A percentile compares a stretch with the other conserved stretches of the same genome.
phyloP scores from a whole-genome alignment of 805 yeast species.

The Candida ortonii region DNA sequence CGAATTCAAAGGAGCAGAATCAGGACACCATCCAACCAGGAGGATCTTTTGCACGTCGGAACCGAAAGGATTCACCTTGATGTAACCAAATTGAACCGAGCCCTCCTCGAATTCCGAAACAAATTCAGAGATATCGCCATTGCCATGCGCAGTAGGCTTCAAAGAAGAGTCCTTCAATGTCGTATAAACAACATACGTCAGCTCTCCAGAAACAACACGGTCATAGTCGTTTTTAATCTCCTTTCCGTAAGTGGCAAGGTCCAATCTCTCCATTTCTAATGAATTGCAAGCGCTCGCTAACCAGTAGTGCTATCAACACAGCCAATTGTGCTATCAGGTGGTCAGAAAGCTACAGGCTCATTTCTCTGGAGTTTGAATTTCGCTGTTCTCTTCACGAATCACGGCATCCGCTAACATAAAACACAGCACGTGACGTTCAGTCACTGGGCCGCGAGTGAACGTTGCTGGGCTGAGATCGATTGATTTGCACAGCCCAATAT shows the following conservation, averaged over 20 bases:
- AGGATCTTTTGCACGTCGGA: slow-evolving; percentile 83
- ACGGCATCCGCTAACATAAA: no score
- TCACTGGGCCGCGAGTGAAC: no score
- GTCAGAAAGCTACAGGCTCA: no score
- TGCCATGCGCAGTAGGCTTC: slow-evolving; percentile 49
- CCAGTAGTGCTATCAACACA: slow-evolving; percentile 1
- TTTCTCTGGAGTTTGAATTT: no score
- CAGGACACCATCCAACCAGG: slow-evolving; percentile 96
- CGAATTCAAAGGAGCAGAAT: slow-evolving; percentile 79
- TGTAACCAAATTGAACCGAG: slow-evolving; percentile 84
- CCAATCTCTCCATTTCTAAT: slow-evolving; percentile 51
- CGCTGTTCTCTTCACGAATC: no score
- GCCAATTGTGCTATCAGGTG: background rate
- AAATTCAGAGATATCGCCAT: slow-evolving; percentile 72
- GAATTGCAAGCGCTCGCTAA: no score
- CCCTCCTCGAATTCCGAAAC: slow-evolving; percentile 82
- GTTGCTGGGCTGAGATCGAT: no score
- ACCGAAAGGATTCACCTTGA: slow-evolving; percentile 86
- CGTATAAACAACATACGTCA: slow-evolving; percentile 77
- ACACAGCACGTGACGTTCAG: no score
- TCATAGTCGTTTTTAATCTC: slow-evolving; percentile 75
- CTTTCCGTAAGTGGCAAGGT: slow-evolving; percentile 66
- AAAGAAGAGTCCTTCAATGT: slow-evolving; percentile 57
- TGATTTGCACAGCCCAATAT: no score
- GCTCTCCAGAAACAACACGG: slow-evolving; percentile 74